Evolutionary conservation across 1,284 basidiomycete species (phyloP), one percentile per base, ranked within the genome.

Genomic region (Naganishia sp.): DNA sequence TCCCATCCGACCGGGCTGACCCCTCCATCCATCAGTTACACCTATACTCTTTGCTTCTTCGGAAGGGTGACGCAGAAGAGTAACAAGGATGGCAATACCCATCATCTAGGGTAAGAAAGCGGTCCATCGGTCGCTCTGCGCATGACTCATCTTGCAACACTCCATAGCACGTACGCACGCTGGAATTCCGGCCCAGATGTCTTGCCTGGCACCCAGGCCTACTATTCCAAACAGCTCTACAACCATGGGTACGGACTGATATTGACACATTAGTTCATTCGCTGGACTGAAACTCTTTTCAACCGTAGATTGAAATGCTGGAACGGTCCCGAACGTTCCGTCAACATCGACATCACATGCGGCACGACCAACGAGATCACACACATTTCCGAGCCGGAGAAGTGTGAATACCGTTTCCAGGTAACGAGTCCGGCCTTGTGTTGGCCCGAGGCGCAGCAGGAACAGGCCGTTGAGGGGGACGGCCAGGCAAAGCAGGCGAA

Each of bases 1-100:
- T 25, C 18, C 61, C 52, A 0, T 32, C 21, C 56, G 45, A 49
- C 32, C 25, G 63, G 56, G 18, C 55, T 35, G 10, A 7, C 23
- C 31, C 15, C 18, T 6, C 7, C 35, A 13, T 13, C 35, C 7
- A 21, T 18, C 21, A 94, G 92, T 69, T 99, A 98, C 79, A 92
- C 88, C 1, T 99, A 99, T 78, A 92, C 95, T 76, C 84, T 97
- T n/a, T 99, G 95, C 81, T 85, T 97, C 73, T 97, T 98, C 71
- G 86, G 88, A 15, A 86, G 89, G 71, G 90, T 90, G 1, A 89
- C 84, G 62, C 95, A 99, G 80, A 96, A 90, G 78, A 88, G 90
- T 21, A 90, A 90, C 76, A 86, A 88, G 68, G 91, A 92, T 62
- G 88, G 90, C 23, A 83, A 83, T 6, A 86, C 84, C 0, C 90